Evolutionary conservation across 441 rosid genomes (phyloP).

Genomic region (Euphorbia celastroides): DNA sequence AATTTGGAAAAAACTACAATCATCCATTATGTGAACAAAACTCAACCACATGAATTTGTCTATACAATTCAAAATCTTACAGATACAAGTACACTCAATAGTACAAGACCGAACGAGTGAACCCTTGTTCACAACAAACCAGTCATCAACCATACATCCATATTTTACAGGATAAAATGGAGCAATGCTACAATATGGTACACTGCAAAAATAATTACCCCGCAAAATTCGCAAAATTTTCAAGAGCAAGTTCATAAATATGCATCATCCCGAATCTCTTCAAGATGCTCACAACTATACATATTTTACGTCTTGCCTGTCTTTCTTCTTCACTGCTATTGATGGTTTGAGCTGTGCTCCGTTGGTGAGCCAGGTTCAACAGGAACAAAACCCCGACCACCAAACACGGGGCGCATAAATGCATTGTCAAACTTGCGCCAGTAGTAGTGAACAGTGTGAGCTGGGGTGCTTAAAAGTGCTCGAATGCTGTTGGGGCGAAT

Average conservation of each 20-base stretch:
- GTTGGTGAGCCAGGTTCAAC: constrained; percentile 83
- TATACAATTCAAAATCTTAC: background rate
- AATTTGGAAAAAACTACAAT: too few species aligned
- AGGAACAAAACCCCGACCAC: constrained; percentile 92
- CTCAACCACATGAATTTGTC: background rate
- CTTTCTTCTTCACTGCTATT: constrained; percentile 23
- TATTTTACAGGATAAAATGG: background rate
- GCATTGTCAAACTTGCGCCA: constrained; percentile 85
- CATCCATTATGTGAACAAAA: too few species aligned
- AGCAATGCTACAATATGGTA: constrained; percentile 5
- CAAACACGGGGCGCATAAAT: constrained; percentile 91
- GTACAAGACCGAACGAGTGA: background rate
- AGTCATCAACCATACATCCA: background rate
- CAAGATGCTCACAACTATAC: constrained; percentile 11
- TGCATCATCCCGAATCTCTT: background rate
- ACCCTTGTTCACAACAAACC: too few species aligned
- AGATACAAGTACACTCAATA: background rate
- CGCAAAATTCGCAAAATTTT: constrained; percentile 9
- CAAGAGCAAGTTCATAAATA: constrained; percentile 1
- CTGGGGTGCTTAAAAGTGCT: constrained; percentile 65
- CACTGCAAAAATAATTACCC: constrained; percentile 7
- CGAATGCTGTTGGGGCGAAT: constrained; percentile 55
- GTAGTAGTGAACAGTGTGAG: constrained; percentile 83
- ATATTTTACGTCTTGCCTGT: constrained; percentile 16
- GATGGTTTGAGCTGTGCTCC: constrained; percentile 37